These are phyloP conservation scores for Aristolochia contorta DNA, from an alignment of 164 flowering plant genomes.

Conservation along the genomic window DNA sequence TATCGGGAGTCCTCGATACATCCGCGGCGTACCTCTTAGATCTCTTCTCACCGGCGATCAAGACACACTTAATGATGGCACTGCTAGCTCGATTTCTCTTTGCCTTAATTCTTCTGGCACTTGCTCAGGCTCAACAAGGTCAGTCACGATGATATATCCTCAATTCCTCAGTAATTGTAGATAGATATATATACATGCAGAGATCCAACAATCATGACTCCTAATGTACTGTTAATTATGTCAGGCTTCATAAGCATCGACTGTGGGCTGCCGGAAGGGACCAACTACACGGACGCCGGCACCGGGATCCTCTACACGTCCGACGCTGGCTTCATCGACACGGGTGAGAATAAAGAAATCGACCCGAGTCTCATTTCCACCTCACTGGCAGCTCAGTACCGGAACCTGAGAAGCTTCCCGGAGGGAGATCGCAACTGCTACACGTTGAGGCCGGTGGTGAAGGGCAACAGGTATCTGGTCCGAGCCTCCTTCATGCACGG, in stretches of 20 bases:
- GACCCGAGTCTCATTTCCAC: neutral
- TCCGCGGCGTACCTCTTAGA: too few species aligned
- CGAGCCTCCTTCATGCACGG: conserved; percentile 46
- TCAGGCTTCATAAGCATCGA: conserved; percentile 8
- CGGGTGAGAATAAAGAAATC: conserved; percentile 1
- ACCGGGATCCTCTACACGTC: conserved; percentile 4
- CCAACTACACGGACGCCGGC: conserved; percentile 1
- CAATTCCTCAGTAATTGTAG: neutral
- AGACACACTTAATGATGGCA: neutral
- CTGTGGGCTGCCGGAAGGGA: conserved; percentile 2
- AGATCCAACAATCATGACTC: too few species aligned
- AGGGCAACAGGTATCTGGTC: conserved; percentile 21
- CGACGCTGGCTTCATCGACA: conserved; percentile 1
- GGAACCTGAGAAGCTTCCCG: conserved; percentile 4
- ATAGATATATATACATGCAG: too few species aligned
- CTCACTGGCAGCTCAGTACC: neutral
- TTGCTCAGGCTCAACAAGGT: neutral
- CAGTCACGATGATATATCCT: neutral
- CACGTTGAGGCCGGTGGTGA: conserved; percentile 4
- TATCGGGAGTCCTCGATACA: too few species aligned
- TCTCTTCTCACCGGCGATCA: neutral
- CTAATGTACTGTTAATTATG: too few species aligned
- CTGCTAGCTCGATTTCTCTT: neutral
- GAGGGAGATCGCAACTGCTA: conserved; percentile 5
- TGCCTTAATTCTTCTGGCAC: neutral